Evolutionary conservation across 148 eudicot species (phyloP), one percentile per base, ranked within the genome.

Genomic region (Chenopodium album): DNA sequence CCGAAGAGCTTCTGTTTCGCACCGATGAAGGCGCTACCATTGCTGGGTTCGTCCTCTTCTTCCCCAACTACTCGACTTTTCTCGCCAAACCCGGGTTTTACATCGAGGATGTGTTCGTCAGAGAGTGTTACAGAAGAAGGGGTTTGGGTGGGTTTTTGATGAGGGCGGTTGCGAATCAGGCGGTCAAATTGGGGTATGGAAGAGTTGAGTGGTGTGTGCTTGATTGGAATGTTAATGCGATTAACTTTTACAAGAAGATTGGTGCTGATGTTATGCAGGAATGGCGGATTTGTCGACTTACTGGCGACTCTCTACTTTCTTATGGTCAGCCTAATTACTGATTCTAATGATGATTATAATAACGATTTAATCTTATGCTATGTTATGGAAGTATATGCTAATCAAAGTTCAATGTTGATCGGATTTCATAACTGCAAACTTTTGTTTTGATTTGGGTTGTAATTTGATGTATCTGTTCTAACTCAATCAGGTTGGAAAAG

Each of bases 191-290:
- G 85, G 97, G 91, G 48, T 94, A 87, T 65, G 94, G 93, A 20
- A 85, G 97, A 47, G 93, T 94, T 59, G 98, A 94, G 71, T 94
- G 98, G 98, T 89, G 87, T 46, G 98, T 94, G 31, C 82, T 94
- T 34, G 98, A 94, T 66, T 94, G 98, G 98, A 94, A 94, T 78
- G 89, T 88, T 48, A 92, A 92, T 85, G 98, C 98, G 1, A 91
- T 92, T 6, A 82, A 56, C 77, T 94, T 94, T 52, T 92, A 94
- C 65, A 89, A 94, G 84, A 87, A 80, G 75, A 92, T 94, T 91
- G 97, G 98, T 12, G 98, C 98, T 76, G 74, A 87, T 84, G 84
- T 94, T 6, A 44, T 89, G 90, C 90, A 87, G 63, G 94, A 92
- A 5, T 94, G 94, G 92, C 87, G 94, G 80, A 82, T 92, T 82